Base-by-base conservation (phyloP, 257 asterid genomes). In the Sherardia arvensis region DNA sequence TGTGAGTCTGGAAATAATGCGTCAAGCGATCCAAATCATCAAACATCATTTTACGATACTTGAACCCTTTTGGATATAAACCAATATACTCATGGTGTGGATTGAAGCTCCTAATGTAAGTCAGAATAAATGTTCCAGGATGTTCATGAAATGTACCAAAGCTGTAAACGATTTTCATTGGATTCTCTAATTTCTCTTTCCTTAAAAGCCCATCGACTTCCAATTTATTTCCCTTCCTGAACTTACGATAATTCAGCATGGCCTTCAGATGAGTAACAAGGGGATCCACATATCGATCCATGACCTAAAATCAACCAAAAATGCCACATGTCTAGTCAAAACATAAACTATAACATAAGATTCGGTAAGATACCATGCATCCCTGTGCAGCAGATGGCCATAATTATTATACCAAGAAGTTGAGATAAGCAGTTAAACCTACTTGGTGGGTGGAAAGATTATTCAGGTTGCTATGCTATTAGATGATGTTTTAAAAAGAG, bases 261-360 rank as follows among this genome's bases (percentile, higher is more conserved):
- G 78, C 69, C 81, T 85, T 93, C 86, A 93, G 72, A 78, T 87
- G 93, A 74, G 90, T 77, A 49, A 90, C 95, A 74, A 93, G 78
- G 18, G 99, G 99, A 82, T 90, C 99, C 79, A 93, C 97, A 69
- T 93, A 90, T 12, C 97, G 97, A 81, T 93, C 99, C 95, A 85
- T 90, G 53, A 93, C 95, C 99, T 93, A 76, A 66, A 64, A 63
- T 17, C 69, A 54, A 25, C 66, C 60, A 7, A 68, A 54, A 62
- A 6, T 9, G n/a, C n/a, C n/a, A n/a, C n/a, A n/a, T n/a, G n/a
- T 28, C 1, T 23, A 45, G 43, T 40, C 59, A 28, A 26, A 25
- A 36, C 33, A 25, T 48, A 55, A 22, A 18, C n/a, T n/a, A 56
- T 3, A 22, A 29, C 22, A 18, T 22, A 21, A 53, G 8, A 10